Evolutionary conservation across 1,139 yeast genomes (phyloP).

Genomic region (Trichomonascaceae sp.): DNA sequence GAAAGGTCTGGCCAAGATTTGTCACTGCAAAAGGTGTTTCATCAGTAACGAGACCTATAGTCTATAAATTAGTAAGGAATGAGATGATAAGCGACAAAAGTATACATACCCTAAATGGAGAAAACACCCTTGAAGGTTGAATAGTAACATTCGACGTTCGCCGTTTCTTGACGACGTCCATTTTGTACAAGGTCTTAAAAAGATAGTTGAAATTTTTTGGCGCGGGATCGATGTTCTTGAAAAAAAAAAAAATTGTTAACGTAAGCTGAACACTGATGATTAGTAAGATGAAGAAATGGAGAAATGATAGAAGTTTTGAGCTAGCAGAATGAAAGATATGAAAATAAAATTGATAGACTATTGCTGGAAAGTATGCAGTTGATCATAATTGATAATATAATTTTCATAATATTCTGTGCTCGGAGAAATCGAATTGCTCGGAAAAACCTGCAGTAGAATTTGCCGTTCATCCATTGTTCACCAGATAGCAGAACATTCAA

Average conservation of each 20-base stretch:
- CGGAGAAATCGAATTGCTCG: neutral
- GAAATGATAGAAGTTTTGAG: neutral
- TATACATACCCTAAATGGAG: constrained; percentile 30
- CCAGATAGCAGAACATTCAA: neutral
- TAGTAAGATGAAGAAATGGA: neutral
- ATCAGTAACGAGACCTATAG: constrained; percentile 46
- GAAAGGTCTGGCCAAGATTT: constrained; percentile 79
- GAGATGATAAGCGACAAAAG: neutral
- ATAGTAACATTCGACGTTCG: constrained; percentile 1
- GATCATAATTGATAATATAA: too few relatives aligned
- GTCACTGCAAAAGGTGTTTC: constrained; percentile 83
- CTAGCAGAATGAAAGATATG: neutral
- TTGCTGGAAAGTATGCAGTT: too few relatives aligned
- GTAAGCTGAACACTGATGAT: neutral
- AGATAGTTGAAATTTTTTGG: neutral
- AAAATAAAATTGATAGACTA: too few relatives aligned
- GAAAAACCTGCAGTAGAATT: neutral
- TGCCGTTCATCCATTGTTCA: neutral
- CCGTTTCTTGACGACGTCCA: constrained; percentile 8
- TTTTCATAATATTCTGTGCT: neutral
- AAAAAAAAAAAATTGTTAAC: neutral
- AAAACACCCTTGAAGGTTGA: constrained; percentile 9
- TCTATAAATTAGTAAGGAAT: constrained; percentile 16
- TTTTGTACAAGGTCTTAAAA: neutral
- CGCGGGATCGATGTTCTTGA: neutral